Evolutionary conservation across 1,284 basidiomycete genomes (phyloP).

Genomic region (Microbotryomycetes sp.): DNA sequence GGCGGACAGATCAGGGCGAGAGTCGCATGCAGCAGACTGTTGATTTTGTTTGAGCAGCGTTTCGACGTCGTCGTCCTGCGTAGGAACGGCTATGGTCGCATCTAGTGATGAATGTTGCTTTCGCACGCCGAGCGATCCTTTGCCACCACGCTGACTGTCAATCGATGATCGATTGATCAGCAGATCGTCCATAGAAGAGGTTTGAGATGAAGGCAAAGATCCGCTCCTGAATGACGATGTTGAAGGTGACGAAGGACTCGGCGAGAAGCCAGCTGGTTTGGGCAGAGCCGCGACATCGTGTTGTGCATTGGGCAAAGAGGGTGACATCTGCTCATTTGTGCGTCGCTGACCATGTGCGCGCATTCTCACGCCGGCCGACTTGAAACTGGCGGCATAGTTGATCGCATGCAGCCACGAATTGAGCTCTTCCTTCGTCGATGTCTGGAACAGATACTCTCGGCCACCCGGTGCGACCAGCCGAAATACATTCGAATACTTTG

Average conservation of each 20-base stretch:
- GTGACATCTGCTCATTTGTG: no score
- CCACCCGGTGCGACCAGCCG: slow-evolving; percentile 69
- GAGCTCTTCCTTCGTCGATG: slow-evolving; percentile 64
- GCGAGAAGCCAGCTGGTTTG: background rate
- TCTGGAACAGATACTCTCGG: slow-evolving; percentile 75
- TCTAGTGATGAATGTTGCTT: background rate
- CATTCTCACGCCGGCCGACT: slow-evolving; percentile 76
- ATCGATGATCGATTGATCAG: background rate
- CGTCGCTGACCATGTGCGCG: slow-evolving; percentile 47
- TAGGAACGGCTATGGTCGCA: background rate
- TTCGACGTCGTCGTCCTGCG: background rate
- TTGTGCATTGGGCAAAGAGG: no score
- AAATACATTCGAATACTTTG: slow-evolving; percentile 68
- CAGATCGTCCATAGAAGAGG: background rate
- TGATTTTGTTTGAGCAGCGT: background rate
- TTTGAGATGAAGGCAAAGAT: background rate
- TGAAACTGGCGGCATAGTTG: slow-evolving; percentile 92
- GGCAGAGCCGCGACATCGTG: no score
- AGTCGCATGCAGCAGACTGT: background rate
- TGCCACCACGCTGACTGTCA: background rate
- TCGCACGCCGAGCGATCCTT: background rate
- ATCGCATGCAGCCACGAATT: slow-evolving; percentile 88
- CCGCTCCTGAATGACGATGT: background rate
- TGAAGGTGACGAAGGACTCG: background rate
- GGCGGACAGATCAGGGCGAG: no score